Percentiles rank a stretch among this genome's conserved stretches.
These are phyloP conservation scores for Rhodamnia argentea DNA, from an alignment of 345 rosid genomes.

Conservation along the genomic window DNA sequence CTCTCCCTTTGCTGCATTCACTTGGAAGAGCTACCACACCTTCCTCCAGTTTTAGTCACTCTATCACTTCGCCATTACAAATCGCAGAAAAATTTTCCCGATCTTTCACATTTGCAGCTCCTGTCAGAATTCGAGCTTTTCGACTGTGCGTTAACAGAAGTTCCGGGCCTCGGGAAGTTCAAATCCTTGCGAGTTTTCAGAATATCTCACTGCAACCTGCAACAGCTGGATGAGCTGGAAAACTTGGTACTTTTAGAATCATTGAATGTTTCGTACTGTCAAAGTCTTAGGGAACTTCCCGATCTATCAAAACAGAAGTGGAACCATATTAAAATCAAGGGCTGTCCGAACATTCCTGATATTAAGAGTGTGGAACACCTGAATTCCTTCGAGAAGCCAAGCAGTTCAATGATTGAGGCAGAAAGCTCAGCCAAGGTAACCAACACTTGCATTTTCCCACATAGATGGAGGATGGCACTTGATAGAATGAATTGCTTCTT, in stretches of 20 bases:
- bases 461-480: too few species aligned
- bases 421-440: background rate
- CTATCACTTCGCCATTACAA: background rate
- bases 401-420: background rate
- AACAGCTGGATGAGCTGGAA: background rate
- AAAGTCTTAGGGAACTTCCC: background rate
- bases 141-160: background rate
- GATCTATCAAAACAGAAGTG: background rate
- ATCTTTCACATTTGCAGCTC: background rate
- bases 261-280: background rate
- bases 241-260: background rate
- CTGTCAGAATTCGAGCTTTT: background rate
- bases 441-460: too few species aligned
- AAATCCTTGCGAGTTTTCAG: background rate
- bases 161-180: background rate
- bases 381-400: background rate
- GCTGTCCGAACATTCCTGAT: background rate
- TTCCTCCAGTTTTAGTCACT: background rate
- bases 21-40: rapidly evolving
- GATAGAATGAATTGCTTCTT: too few species aligned
- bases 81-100: rapidly evolving
- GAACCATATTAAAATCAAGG: background rate
- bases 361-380: background rate
- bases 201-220: background rate
- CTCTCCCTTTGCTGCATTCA: background rate